Evolutionary conservation across 331 rosid species (phyloP), one percentile per base, ranked within the genome.

Genomic region (Quercus tomentella): DNA sequence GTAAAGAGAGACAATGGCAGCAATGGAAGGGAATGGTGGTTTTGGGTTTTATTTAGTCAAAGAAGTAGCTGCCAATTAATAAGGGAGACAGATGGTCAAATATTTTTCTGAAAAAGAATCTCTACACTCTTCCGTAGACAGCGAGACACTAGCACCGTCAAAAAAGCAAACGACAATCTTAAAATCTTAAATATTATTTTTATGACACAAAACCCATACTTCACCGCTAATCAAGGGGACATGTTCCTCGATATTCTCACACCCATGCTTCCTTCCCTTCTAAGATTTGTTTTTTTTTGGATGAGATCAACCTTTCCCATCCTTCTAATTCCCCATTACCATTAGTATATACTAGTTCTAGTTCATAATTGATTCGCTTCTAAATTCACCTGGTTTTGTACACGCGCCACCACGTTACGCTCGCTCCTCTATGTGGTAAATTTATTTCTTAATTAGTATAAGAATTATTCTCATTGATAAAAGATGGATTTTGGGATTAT

Each of bases 191-290:
- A 37, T 2, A 37, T 37, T 2, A 37, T 37, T 37, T 49, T 12
- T 12, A 49, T 14, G 80, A 84, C 87, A 84, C 72, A 51, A 77
- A 77, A 49, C 83, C 79, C 85, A 61, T 77, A 3, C 78, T 73
- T 69, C 84, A 65, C 90, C 93, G 96, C 84, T 87, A 89, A 91
- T 91, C 86, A 84, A 87, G 96, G 87, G 76, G 60, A 79, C 90
- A 79, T 83, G 89, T 81, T 82, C 87, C 86, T 82, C 78, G 82
- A 60, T 84, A 54, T 43, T 77, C 71, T 49, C 79, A 20, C 61
- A 45, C 56, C 6, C 35, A n/a, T 58, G 35, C 68, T 20, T 56
- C 54, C 9, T 21, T 31, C 65, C 25, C 30, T 30, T 45, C 12
- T 8, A 41, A 41, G 3, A 2, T 35, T 35, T 41, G 11, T 2